Evolutionary conservation across 2,329 filamentous ascomycete genomes (phyloP).

Genomic region (Magnaporthiopsis poae): DNA sequence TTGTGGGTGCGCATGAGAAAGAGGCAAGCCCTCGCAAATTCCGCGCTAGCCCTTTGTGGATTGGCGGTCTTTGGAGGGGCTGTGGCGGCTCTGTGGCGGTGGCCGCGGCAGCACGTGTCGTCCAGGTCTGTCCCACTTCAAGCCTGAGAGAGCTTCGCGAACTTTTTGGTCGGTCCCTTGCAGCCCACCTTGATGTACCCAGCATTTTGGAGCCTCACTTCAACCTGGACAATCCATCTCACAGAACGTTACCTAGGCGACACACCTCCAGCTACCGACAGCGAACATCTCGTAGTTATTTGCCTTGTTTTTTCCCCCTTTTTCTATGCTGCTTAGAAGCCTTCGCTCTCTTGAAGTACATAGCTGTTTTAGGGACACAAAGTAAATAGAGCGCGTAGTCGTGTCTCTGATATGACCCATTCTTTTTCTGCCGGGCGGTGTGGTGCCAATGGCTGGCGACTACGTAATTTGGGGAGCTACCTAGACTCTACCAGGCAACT

Average conservation of each 20-base stretch:
- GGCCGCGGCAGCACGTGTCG: not conserved
- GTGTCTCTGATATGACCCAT: too few species aligned
- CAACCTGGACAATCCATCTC: not conserved
- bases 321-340: too few species aligned
- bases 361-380: too few species aligned
- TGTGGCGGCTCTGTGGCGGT: not conserved
- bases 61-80: not conserved
- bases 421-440: too few species aligned
- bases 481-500: too few species aligned
- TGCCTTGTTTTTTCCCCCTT: too few species aligned
- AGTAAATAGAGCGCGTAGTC: too few species aligned
- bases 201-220: not conserved
- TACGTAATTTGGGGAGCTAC: too few species aligned
- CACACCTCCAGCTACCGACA: not conserved
- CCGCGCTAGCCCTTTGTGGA: constrained; percentile 1
- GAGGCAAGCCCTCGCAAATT: constrained; percentile 5
- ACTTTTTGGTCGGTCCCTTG: not conserved
- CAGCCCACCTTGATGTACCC: not conserved
- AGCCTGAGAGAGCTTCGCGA: not conserved
- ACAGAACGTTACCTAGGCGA: too few species aligned
- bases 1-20: constrained; percentile 6
- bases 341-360: too few species aligned
- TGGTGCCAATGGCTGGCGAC: too few species aligned
- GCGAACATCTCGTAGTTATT: not conserved
- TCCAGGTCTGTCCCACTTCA: too few species aligned